Evolutionary conservation across 1,139 yeast genomes (phyloP), one percentile per base, ranked within the genome.

Genomic region (Zygosaccharomyces sapae): DNA sequence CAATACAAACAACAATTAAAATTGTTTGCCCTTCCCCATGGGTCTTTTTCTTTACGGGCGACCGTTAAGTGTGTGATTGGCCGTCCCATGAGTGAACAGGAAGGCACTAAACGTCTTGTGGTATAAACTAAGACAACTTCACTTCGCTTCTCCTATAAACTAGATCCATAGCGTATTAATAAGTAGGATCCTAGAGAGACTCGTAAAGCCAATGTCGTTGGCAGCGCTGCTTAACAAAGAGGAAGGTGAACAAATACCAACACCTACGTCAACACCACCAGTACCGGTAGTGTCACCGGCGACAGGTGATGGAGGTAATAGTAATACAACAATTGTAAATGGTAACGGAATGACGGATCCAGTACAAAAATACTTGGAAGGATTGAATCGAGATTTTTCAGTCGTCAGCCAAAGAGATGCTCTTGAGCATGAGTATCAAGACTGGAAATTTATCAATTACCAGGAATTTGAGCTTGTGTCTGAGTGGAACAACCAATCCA

Each of bases 401-500:
- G 38, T 44, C 13, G 31, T 61, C 8, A 51, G 52, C 19, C 48
- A 52, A 27, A 51, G 63, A 41, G 68, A 65, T 47, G 36, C 42
- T 16, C 34, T 56, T 20, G 67, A 65, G 47, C 51, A 51, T 38
- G 48, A 54, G 27, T 61, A 57, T 38, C 68, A 65, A 51, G 63
- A 65, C 48, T 65, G 68, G 68, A 63, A 63, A 47, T 63, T 61
- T 34, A 45, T 62, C 20, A 63, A 59, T 46, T 59, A 55, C 38
- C 68, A 65, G 44, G 67, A 65, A 49, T 63, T 63, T 44, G 68
- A 65, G 52, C 43, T 65, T 44, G 58, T 65, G 10, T 54, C 56
- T 29, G 67, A 63, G 46, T 65, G 67, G 67, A 62, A 62, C 44
- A 48, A 46, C 38, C 65, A 62, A 46, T 50, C 57, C 33, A 58